These are phyloP conservation scores for Arabis alpina DNA, from an alignment of 345 rosid species.

Conservation along the genomic window DNA sequence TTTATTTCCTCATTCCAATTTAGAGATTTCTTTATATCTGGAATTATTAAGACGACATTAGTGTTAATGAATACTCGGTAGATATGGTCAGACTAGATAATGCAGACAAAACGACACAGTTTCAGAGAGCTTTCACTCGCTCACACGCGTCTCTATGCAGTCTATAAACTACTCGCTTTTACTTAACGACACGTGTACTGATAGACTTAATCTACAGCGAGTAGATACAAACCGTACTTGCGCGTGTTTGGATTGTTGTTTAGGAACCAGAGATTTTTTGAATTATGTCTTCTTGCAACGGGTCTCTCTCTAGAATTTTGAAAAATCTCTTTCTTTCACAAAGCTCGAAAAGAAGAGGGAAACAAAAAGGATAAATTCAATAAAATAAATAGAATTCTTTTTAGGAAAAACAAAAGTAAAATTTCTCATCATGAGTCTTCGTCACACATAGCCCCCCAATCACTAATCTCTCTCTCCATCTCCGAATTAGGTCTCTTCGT, in stretches of 20 bases:
- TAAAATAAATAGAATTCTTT: slow-evolving; percentile 24
- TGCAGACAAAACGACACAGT: slow-evolving; percentile 19
- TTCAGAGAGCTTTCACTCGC: slow-evolving; percentile 9
- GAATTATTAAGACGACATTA: background rate
- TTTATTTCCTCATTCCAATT: too few relatives aligned
- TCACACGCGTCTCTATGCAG: slow-evolving; percentile 14
- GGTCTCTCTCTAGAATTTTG: slow-evolving; percentile 33
- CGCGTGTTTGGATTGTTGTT: background rate
- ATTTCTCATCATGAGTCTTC: slow-evolving; percentile 37
- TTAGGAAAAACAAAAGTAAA: slow-evolving; percentile 39
- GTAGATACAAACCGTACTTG: background rate
- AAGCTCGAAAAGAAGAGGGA: slow-evolving; percentile 47
- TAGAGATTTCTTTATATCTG: too few relatives aligned
- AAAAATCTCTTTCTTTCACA: slow-evolving; percentile 37
- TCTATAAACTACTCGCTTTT: background rate
- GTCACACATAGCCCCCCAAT: slow-evolving; percentile 19
- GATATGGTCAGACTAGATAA: slow-evolving; percentile 6
- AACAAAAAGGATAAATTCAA: background rate
- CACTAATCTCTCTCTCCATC: slow-evolving; percentile 31
- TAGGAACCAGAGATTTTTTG: background rate
- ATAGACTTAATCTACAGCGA: background rate
- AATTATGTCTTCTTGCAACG: slow-evolving; percentile 36
- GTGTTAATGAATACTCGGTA: slow-evolving; percentile 4
- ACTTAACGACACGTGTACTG: background rate
- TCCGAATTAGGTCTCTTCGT: slow-evolving; percentile 24